Conservation (phyloP, 2,329 filamentous ascomycete genomes). For the Teratosphaeria pseudoeucalypti region DNA sequence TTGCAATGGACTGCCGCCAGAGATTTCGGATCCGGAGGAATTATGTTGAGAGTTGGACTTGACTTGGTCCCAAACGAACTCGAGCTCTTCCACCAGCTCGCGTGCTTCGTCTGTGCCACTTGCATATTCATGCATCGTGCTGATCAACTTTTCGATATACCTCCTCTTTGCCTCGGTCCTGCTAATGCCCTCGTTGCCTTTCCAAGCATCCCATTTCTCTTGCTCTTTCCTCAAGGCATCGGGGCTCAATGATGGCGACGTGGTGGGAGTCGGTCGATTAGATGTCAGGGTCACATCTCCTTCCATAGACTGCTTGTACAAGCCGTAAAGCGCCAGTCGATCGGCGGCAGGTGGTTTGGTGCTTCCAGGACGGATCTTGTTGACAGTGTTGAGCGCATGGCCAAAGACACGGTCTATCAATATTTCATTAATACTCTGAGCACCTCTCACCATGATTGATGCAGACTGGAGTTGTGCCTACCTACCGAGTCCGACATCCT, state of each 20-base stretch:
- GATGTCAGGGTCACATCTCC: constrained; percentile 83
- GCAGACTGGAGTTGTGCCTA: neutral
- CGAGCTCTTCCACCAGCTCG: constrained; percentile 85
- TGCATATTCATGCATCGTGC: constrained; percentile 94
- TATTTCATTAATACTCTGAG: neutral
- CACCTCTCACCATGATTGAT: neutral
- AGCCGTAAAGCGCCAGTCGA: constrained; percentile 84
- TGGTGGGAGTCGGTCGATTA: constrained; percentile 55
- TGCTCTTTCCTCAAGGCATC: constrained; percentile 27
- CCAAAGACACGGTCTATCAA: constrained; percentile 86
- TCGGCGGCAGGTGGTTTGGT: constrained; percentile 76
- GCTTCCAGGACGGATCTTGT: constrained; percentile 91
- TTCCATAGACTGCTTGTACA: constrained; percentile 99
- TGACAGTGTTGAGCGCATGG: constrained; percentile 96
- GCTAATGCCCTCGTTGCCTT: constrained; percentile 69
- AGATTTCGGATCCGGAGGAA: constrained; percentile 13
- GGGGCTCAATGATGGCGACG: constrained; percentile 8
- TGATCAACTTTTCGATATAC: constrained; percentile 88
- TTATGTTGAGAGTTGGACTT: constrained; percentile 51
- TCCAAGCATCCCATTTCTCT: constrained; percentile 72
- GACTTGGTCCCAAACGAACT: constrained; percentile 98
- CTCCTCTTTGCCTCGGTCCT: constrained; percentile 69
- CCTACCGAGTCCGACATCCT: constrained; percentile 7
- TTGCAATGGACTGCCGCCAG: constrained; percentile 15
- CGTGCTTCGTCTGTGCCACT: constrained; percentile 72